phyloP scores from a whole-genome alignment of 2,329 filamentous ascomycete genomes.

The Penicillium sclerotigenum region DNA sequence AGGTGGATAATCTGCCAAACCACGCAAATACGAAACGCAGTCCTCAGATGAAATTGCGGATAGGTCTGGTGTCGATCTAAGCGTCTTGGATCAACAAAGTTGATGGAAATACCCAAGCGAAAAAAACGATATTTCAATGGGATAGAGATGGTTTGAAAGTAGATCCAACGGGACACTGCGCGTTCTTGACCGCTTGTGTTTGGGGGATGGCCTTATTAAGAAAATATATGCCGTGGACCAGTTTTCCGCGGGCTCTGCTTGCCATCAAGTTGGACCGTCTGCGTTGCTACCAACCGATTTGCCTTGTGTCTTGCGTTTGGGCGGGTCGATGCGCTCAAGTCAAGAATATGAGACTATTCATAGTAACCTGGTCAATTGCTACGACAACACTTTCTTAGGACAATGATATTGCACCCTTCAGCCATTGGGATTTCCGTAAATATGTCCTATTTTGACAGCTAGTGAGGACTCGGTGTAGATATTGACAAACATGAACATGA shows the following conservation, averaged over 20 bases:
- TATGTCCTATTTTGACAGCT: background rate
- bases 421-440: background rate
- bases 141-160: constrained; percentile 1
- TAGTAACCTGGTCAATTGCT: constrained; percentile 3
- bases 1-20: constrained; percentile 17
- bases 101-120: constrained; percentile 18
- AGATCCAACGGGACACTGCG: background rate
- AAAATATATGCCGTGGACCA: background rate
- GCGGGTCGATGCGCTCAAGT: background rate
- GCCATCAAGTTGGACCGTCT: background rate
- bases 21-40: background rate
- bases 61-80: constrained; percentile 7
- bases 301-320: background rate
- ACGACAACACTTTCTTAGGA: background rate
- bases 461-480: background rate
- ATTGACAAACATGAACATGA: background rate
- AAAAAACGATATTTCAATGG: constrained; percentile 6
- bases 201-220: background rate
- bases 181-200: background rate
- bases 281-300: background rate
- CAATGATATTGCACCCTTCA: background rate
- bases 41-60: constrained; percentile 2
- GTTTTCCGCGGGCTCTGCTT: background rate
- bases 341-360: background rate
- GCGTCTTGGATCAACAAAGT: constrained; percentile 55